Evolutionary conservation across 2,329 filamentous ascomycete species (phyloP), one percentile per base, ranked within the genome.

Genomic region (Paracoccidioides lutzii): DNA sequence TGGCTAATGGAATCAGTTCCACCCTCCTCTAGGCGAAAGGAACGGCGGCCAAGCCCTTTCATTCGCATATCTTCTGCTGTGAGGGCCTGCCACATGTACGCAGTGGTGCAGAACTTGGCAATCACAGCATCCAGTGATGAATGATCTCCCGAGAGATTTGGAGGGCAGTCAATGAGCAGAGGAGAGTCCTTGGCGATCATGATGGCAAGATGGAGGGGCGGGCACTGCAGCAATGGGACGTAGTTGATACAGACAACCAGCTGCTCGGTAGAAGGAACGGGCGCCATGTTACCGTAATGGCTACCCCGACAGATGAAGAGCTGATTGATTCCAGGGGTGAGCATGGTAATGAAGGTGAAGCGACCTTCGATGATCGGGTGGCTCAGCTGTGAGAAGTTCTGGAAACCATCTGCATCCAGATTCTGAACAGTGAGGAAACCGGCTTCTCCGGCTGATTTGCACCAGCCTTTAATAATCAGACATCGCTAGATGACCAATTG

Each of bases 1-100:
- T 38, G 55, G 48, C 51, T 55, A 8, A 52, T 55, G 5, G 58
- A 59, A 37, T 63, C 57, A 5, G 44, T 38, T 40, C 60, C 60
- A 60, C 56, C 61, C 53, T 63, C 61, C 14, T 63, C 61, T n/a
- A 63, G 48, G 5, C 61, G 59, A 37, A 63, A 63, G 12, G 61
- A 63, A n/a, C 61, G 60, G 45, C 61, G 55, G n/a, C 61, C 61
- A 32, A 62, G 43, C 14, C 58, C 58, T 35, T 63, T 63, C 40
- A 56, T 54, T 1, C 60, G 59, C 48, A 63, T 58, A 30, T 63
- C 60, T 52, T 63, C 61, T 12, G 61, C 61, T 8, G 60, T 63
- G 37, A 59, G 41, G 35, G 61, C 61, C 40, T 63, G 61, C 61
- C 61, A 63, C 60, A 63, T 63, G 44, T 63, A 63, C 10, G 61